Percentiles rank a stretch among this genome's conserved stretches.
phyloP scores from a whole-genome alignment of 805 yeast genomes.

The Hanseniaspora singularis region DNA sequence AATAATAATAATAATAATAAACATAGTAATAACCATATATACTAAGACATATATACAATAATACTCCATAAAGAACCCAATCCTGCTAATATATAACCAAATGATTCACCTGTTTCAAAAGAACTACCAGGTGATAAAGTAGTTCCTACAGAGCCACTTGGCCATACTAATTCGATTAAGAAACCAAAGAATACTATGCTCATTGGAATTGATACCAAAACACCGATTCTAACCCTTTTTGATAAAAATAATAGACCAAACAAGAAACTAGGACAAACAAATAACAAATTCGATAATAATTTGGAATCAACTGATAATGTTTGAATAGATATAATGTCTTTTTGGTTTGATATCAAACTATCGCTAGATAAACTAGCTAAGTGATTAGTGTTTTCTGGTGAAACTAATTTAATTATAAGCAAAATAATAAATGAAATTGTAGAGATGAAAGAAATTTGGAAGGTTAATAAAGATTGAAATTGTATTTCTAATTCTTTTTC shows the following conservation, averaged over 20 bases:
- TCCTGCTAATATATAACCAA: slow-evolving; percentile 10
- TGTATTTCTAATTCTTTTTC: slow-evolving; percentile 11
- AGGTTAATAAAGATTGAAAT: slow-evolving; percentile 11
- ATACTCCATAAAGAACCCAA: slow-evolving; percentile 12
- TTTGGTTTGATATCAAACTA: not conserved
- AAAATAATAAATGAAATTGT: not conserved
- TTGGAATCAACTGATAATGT: slow-evolving; percentile 5
- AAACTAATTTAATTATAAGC: not conserved
- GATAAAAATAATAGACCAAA: slow-evolving; percentile 10
- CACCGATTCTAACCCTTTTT: slow-evolving; percentile 6
- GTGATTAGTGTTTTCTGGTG: not conserved
- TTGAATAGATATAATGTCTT: not conserved
- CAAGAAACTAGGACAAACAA: slow-evolving; percentile 3
- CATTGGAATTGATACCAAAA: slow-evolving; percentile 11
- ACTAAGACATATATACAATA: too few species aligned
- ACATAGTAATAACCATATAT: too few species aligned
- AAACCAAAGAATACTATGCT: slow-evolving; percentile 1
- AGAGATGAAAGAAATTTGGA: slow-evolving; percentile 11
- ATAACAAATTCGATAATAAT: slow-evolving; percentile 3
- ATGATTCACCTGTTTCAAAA: slow-evolving; percentile 2
- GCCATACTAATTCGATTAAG: not conserved
- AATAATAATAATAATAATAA: not conserved
- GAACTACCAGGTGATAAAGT: slow-evolving; percentile 1
- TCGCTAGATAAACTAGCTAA: not conserved
- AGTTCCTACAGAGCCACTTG: slow-evolving; percentile 1